phyloP scores from a whole-genome alignment of 352 stramenopile genomes.

The Pythium utonaiense region DNA sequence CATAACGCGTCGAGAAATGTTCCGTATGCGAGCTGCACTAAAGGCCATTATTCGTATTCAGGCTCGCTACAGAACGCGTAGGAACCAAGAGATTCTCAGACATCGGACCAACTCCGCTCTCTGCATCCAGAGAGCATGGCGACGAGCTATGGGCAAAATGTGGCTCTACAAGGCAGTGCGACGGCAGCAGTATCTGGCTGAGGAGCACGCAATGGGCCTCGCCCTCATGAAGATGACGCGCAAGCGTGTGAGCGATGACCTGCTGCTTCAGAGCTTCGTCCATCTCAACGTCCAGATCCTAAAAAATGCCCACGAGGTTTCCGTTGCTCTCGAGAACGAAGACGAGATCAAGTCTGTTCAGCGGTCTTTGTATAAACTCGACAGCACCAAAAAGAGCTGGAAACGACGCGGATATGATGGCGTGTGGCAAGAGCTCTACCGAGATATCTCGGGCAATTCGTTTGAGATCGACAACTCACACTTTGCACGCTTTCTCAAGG shows the following conservation, averaged over 20 bases:
- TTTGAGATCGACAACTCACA: slow-evolving; percentile 65
- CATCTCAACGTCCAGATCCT: slow-evolving; percentile 28
- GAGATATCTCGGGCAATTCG: slow-evolving; percentile 36
- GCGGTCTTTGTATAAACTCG: slow-evolving; percentile 35
- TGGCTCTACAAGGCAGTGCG: slow-evolving; percentile 38
- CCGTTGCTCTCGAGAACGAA: background rate
- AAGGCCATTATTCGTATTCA: slow-evolving; percentile 52
- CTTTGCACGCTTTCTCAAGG: slow-evolving; percentile 63
- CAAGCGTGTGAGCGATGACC: slow-evolving; percentile 43
- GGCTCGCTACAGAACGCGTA: slow-evolving; percentile 34
- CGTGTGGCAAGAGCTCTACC: slow-evolving; percentile 66
- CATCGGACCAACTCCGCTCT: slow-evolving; percentile 23
- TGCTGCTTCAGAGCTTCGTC: slow-evolving; percentile 65
- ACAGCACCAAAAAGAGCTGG: slow-evolving; percentile 34
- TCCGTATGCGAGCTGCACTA: slow-evolving; percentile 38
- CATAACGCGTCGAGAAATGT: slow-evolving; percentile 36
- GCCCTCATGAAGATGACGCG: slow-evolving; percentile 43
- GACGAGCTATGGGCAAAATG: slow-evolving; percentile 33
- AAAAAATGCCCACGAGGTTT: slow-evolving; percentile 7
- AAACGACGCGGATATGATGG: slow-evolving; percentile 58
- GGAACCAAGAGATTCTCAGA: slow-evolving; percentile 25
- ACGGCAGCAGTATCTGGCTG: slow-evolving; percentile 45
- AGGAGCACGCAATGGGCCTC: slow-evolving; percentile 51
- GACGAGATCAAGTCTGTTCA: slow-evolving; percentile 31
- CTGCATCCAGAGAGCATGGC: slow-evolving; percentile 39